phyloP scores from a whole-genome alignment of 2,329 filamentous ascomycete genomes.

The Ilyonectria robusta region DNA sequence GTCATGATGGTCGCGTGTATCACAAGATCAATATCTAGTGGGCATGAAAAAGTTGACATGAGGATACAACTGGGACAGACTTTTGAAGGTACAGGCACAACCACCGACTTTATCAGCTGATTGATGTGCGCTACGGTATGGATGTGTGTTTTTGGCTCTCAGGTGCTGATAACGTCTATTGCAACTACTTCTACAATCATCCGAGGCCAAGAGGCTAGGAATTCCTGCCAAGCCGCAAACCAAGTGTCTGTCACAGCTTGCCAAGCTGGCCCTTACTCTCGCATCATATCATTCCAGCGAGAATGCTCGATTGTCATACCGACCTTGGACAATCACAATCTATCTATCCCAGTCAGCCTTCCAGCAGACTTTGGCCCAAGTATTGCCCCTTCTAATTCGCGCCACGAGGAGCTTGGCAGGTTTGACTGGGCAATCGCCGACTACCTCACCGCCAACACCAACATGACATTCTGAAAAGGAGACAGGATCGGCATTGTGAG shows the following conservation, averaged over 20 bases:
- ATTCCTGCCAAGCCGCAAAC: background rate
- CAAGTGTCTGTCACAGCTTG: background rate
- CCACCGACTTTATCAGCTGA: background rate
- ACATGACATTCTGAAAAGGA: no score
- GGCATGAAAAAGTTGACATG: slow-evolving; percentile 1
- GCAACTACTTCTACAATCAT: background rate
- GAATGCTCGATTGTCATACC: background rate
- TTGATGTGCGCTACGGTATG: background rate
- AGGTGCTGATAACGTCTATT: background rate
- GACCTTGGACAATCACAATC: background rate
- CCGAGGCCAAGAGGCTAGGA: background rate
- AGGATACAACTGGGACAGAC: background rate
- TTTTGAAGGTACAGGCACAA: background rate
- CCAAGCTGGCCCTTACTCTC: background rate
- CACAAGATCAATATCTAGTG: background rate
- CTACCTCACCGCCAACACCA: no score
- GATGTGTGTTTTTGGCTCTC: background rate
- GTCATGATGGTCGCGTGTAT: background rate
- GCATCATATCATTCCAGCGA: background rate
- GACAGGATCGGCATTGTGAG: no score
- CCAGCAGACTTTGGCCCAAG: background rate
- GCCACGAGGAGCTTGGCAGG: background rate
- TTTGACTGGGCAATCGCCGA: no score
- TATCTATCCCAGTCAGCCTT: background rate
- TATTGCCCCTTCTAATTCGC: background rate